phyloP scores from a whole-genome alignment of 2,329 filamentous ascomycete species.

The Nectriaceae sp. region DNA sequence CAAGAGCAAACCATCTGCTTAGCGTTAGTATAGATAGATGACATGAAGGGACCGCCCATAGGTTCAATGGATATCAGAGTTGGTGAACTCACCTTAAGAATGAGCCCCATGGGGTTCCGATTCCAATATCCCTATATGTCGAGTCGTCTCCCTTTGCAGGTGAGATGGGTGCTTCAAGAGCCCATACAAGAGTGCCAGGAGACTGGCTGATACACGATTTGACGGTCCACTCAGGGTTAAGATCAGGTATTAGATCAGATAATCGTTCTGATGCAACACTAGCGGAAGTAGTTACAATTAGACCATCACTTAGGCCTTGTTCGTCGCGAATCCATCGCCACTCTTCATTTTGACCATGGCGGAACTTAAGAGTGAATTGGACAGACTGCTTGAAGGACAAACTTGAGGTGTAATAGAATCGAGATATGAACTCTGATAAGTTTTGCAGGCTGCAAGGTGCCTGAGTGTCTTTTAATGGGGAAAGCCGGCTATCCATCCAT shows the following conservation, averaged over 20 bases:
- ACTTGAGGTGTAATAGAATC: slow-evolving; percentile 56
- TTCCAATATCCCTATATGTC: slow-evolving; percentile 52
- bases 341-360: slow-evolving; percentile 47
- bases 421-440: slow-evolving; percentile 21
- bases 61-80: neutral
- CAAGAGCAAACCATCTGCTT: slow-evolving; percentile 75
- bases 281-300: slow-evolving; percentile 50
- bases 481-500: slow-evolving; percentile 55
- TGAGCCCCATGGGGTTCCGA: slow-evolving; percentile 64
- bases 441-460: slow-evolving; percentile 55
- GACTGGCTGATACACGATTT: slow-evolving; percentile 63
- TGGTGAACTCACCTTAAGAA: slow-evolving; percentile 50
- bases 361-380: slow-evolving; percentile 73
- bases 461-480: slow-evolving; percentile 21
- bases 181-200: slow-evolving; percentile 70
- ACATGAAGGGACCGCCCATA: neutral
- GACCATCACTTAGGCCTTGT: slow-evolving; percentile 63
- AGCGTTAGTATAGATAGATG: slow-evolving; percentile 4
- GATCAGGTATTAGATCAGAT: slow-evolving; percentile 55
- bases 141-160: slow-evolving; percentile 60
- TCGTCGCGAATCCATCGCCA: slow-evolving; percentile 76
- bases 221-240: slow-evolving; percentile 59
- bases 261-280: slow-evolving; percentile 42
- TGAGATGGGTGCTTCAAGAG: slow-evolving; percentile 58
- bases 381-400: slow-evolving; percentile 51